These are phyloP conservation scores for Graphilbum fragrans DNA, from an alignment of 2,329 filamentous ascomycete genomes.

Conservation along the genomic window DNA sequence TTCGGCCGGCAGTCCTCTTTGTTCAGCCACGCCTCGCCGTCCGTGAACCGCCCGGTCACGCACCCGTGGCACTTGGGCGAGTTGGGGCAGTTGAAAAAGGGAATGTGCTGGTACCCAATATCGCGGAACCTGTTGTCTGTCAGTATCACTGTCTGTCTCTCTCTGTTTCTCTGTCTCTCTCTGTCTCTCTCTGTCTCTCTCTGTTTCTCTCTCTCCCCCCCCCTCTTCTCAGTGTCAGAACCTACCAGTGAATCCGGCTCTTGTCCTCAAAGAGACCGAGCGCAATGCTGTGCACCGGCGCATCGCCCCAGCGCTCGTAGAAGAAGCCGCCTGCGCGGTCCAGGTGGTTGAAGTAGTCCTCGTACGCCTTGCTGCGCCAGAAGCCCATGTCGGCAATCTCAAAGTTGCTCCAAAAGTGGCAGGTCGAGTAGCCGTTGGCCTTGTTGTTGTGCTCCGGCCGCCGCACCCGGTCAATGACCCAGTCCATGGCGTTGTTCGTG, in stretches of 20 bases:
- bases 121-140: constrained; percentile 75
- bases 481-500: constrained; percentile 73
- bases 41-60: constrained; percentile 74
- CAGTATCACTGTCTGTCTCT: background rate
- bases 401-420: constrained; percentile 99
- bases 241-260: constrained; percentile 90
- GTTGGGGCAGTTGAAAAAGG: constrained; percentile 98
- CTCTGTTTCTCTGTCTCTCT: background rate
- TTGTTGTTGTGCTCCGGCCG: constrained; percentile 69
- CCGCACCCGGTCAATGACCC: constrained; percentile 67
- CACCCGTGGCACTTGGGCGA: constrained; percentile 74
- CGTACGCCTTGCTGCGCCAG: constrained; percentile 81
- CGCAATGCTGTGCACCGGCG: constrained; percentile 90
- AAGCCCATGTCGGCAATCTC: constrained; percentile 91
- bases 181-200: background rate
- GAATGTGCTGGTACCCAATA: constrained; percentile 96
- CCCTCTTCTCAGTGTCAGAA: no score
- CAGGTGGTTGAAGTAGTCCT: constrained; percentile 92
- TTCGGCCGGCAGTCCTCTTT: constrained; percentile 89
- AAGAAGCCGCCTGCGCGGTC: constrained; percentile 95
- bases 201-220: background rate
- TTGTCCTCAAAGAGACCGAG: constrained; percentile 85
- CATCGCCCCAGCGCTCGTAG: constrained; percentile 85
- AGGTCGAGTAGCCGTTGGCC: constrained; percentile 91
- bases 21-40: constrained; percentile 74